These are phyloP conservation scores for Suillus clintonianus DNA, from an alignment of 768 basidiomycete species.

Conservation along the genomic window DNA sequence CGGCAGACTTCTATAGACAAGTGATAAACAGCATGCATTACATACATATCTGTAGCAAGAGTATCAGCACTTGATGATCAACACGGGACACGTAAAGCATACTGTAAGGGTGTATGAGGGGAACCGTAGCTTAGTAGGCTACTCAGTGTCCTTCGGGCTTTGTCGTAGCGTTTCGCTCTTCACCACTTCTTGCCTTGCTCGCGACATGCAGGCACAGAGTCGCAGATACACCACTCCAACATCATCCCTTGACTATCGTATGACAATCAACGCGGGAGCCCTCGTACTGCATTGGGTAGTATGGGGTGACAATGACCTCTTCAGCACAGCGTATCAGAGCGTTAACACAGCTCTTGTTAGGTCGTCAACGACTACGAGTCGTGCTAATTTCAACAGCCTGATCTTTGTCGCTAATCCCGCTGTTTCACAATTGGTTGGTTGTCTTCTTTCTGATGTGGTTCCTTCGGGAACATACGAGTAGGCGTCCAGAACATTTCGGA, in stretches of 20 bases:
- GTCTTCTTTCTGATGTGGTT: not conserved
- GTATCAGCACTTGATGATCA: not conserved
- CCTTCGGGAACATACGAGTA: conserved; percentile 40
- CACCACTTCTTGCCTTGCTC: too few species aligned
- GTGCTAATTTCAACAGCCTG: conserved; percentile 49
- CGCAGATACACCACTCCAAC: not conserved
- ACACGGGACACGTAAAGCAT: not conserved
- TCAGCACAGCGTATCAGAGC: conserved; percentile 27
- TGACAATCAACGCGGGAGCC: not conserved
- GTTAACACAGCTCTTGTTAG: conserved; percentile 44
- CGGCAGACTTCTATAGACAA: not conserved
- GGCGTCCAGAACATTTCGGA: conserved; percentile 52
- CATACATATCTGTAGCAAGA: not conserved
- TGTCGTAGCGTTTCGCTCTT: too few species aligned
- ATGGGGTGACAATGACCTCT: not conserved
- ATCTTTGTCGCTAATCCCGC: conserved; percentile 32
- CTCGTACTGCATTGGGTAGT: not conserved
- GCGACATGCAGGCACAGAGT: too few species aligned
- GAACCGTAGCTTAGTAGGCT: too few species aligned
- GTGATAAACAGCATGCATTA: not conserved
- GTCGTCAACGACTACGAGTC: conserved; percentile 50
- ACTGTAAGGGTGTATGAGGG: not conserved
- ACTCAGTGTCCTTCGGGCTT: too few species aligned
- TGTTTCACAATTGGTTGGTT: not conserved
- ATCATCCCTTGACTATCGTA: not conserved